Base-by-base conservation (phyloP, 2,329 filamentous ascomycete genomes). In the Penicillium sp. region DNA sequence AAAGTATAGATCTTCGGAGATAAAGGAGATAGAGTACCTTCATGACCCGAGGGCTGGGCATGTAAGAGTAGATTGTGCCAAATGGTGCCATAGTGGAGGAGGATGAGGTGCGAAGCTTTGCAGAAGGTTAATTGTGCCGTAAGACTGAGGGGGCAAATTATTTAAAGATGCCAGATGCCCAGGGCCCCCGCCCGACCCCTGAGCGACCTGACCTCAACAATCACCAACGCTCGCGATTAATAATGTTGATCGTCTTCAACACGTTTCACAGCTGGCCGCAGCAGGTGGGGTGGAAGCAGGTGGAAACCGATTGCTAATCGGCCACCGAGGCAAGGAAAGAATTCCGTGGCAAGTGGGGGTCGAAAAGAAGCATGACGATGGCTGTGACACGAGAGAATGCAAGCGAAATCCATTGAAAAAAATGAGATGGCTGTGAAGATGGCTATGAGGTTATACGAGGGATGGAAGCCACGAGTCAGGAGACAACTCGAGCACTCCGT, bases 61-160 rank as follows among this genome's bases (percentile, higher is more conserved):
- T 54, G 36, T 68, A 68, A 1, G 64, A 61, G 50, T 66, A 68
- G 50, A 68, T 60, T 13, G 63, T 68, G 54, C 64, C 66, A 51
- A 68, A 66, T 59, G 64, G 63, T 63, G 66, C 64, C 66, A 68
- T 68, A 49, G 49, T 66, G 55, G 53, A 58, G 50, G 50, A 40
- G 6, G 4, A 62, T 62, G 58, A 62, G 51, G 53, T 64, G 51
- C 37, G 37, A 50, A 37, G 24, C 35, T 39, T 14, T 14, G 18
- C 3, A 2, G 4, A 39, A 31, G 49, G 43, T 44, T 6, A 31
- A 46, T 27, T 11, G 13, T 6, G 27, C 22, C 13, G 39, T 22
- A 11, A 41, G 39, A 5, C 9, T 10, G 4, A 16, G 43, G 24
- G 24, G 43, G 14, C 22, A 46, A 46, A 31, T 31, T 24, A 46